Base-by-base conservation (phyloP, 805 yeast genomes). In the Myxozyma neglecta region DNA sequence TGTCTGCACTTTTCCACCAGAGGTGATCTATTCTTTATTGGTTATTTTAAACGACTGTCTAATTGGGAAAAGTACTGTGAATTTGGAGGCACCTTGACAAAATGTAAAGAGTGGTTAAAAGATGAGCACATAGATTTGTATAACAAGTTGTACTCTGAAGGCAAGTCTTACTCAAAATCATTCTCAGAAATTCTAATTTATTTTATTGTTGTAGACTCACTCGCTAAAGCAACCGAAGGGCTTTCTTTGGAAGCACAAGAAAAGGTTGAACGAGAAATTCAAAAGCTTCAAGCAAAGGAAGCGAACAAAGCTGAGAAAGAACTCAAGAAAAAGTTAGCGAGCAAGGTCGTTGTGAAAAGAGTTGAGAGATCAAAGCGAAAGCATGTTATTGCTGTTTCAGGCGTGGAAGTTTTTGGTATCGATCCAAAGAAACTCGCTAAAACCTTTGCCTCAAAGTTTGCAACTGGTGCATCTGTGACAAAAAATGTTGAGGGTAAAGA, bases 381-480 rank as follows among this genome's bases (percentile, higher is more conserved):
- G 74, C 90, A 87, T 71, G 88, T 91, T 59, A 87, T 91, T 56
- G 88, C 96, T 24, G 87, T 92, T 54, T 81, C 88, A 18, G 97
- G 97, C 14, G 80, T 92, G 65, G 97, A 93, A 72, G 89, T 91
- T 43, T 87, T 90, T 72, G 93, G 87, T 63, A 83, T 90, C 52
- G 97, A 92, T 72, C 82, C 89, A 84, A 92, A 92, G 79, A 92
- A 91, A 72, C 80, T 90, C 67, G 89, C 97, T 49, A 93, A 93
- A 80, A 86, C 91, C 0, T 92, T 93, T 75, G 94, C 97, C 0
- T 87, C 94, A 40, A 90, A 89, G 74, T 92, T 93, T 72, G 98
- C 98, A 13, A 92, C 97, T 8, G 98, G 98, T 55, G 93, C 97
- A 35, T 85, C 94, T 24, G 96, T 92, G 13, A 86, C 91, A 3